Evolutionary conservation across 768 basidiomycete genomes (phyloP), one percentile per base, ranked within the genome.

Genomic region (Erythrobasidium yunnanense): DNA sequence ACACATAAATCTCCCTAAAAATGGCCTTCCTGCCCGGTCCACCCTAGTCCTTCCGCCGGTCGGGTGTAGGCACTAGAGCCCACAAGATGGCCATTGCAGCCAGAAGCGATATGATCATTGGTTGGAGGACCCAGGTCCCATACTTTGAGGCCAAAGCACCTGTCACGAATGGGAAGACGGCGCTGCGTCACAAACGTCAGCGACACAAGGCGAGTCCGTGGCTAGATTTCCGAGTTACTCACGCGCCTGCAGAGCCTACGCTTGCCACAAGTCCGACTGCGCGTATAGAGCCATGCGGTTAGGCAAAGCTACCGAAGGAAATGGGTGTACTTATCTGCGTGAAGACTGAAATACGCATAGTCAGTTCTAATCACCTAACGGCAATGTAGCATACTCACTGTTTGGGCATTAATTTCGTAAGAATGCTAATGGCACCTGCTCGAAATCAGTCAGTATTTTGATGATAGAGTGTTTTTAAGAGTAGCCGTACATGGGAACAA

Each of bases 321-420:
- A n/a, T n/a, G n/a, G 11, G 38, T 11, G 38, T 11, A n/a, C 38
- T 42, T 42, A 42, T 42, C 32, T 2, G 29, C 47, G 25, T 65
- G 60, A 13, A 63, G 49, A 35, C 60, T 63, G n/a, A 4, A 63
- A 3, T 23, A 50, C 8, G 15, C 23, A 4, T 27, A 20, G 34
- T 47, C 22, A 50, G 18, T 11, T 25, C 22, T 11, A 22, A 32
- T 30, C 54, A 55, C 34, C 29, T 55, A 27, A 15, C 58, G 30
- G 13, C 25, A 8, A 42, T n/a, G 17, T 4, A n/a, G 20, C 29
- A 11, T 6, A 23, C 50, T 42, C 17, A 66, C 66, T 42, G 49
- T 22, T 42, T 56, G 29, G 66, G 66, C 18, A 66, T n/a, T 6
- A 66, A 20, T 55, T 66, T 66, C n/a, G n/a, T n/a, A n/a, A n/a